Evolutionary conservation across 1,284 basidiomycete genomes (phyloP), one percentile per base, ranked within the genome.

Genomic region (Mycena citricolor): DNA sequence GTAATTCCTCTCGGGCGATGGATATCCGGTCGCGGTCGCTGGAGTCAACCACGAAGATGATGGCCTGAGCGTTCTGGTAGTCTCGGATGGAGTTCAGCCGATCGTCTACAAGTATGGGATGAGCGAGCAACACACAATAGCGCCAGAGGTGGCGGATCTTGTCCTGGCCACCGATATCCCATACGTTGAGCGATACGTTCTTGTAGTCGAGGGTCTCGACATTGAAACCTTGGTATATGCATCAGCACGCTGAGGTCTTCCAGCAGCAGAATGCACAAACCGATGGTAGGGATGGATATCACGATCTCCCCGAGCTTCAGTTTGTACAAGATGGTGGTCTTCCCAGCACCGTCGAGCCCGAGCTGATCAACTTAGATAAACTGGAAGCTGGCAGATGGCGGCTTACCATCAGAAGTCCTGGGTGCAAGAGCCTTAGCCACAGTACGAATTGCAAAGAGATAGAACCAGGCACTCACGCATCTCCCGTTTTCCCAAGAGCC

Each of bases 171-270:
- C 95, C 95, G 47, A 99, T 95, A 66, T 99, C 95, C 95, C 95
- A 99, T 19, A 99, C 95, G 60, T 97, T 98, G 77, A 99, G 98
- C 63, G 94, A 95, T 63, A 99, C 94, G 61, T 99, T 98, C 79
- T 97, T 98, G 74, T 98, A 99, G 54, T 94, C 95, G 54, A 99
- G 95, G 11, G 95, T 99, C 74, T 99, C 95, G 57, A 99, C 95
- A 65, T 99, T 97, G 80, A 97, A 97, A 14, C 93, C 93, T 90
- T 19, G 13, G 17, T 16, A n/a, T n/a, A n/a, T 20, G 32, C 44
- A 22, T 44, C 23, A 49, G 42, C 22, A 25, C 33, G 34, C 37
- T 31, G 38, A 32, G 35, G 42, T 30, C 20, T 38, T 31, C 8
- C 19, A 42, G 23, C 47, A 33, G 16, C n/a, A n/a, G n/a, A n/a